These are phyloP conservation scores for Fusarium humuli DNA, from an alignment of 2,329 filamentous ascomycete genomes.

Conservation along the genomic window DNA sequence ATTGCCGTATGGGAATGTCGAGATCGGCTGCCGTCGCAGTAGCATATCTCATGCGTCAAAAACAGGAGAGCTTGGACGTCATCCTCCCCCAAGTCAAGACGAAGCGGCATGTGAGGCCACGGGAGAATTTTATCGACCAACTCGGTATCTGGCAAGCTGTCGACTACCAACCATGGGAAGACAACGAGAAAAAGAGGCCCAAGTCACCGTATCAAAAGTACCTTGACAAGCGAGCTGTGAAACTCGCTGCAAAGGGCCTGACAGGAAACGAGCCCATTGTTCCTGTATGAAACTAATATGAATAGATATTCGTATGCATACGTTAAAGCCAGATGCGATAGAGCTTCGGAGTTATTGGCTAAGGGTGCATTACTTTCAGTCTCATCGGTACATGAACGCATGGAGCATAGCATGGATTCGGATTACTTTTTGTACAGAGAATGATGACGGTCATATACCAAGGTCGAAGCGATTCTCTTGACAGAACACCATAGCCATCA, in stretches of 20 bases:
- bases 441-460: too few species aligned
- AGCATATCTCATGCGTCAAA: constrained; percentile 51
- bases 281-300: constrained; percentile 11
- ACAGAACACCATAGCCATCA: not conserved
- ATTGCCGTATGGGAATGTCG: constrained; percentile 52
- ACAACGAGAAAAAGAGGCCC: constrained; percentile 40
- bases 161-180: constrained; percentile 48
- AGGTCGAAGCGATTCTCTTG: rapidly evolving
- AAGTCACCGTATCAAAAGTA: constrained; percentile 45
- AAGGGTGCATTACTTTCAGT: constrained; percentile 5
- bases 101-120: constrained; percentile 45
- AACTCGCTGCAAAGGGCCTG: constrained; percentile 36
- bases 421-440: not conserved
- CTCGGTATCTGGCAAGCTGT: constrained; percentile 50
- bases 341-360: constrained; percentile 13
- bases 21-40: constrained; percentile 49
- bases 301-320: not conserved
- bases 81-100: constrained; percentile 37
- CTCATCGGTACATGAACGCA: constrained; percentile 7
- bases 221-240: constrained; percentile 31
- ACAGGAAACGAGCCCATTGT: constrained; percentile 41
- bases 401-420: not conserved
- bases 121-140: constrained; percentile 49
- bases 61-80: constrained; percentile 24
- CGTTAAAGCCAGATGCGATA: constrained; percentile 1